Conservation (phyloP, 2,329 filamentous ascomycete species). For the Hymenoscyphus linearis region DNA sequence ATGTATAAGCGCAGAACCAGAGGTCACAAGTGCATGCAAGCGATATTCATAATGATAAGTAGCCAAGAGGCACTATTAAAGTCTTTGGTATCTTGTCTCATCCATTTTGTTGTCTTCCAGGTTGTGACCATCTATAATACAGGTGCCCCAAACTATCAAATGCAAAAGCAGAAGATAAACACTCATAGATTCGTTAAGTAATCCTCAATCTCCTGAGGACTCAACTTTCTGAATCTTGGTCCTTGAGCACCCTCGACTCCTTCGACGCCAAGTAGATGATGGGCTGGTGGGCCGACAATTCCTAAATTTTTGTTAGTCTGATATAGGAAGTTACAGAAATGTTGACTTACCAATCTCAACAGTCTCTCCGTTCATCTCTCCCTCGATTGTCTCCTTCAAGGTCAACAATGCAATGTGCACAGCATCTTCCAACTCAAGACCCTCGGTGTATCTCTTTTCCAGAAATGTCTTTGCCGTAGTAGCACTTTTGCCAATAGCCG, state of each 20-base stretch:
- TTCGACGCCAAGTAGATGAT: slow-evolving; percentile 87
- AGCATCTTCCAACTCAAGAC: slow-evolving; percentile 92
- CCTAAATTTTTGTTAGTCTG: slow-evolving; percentile 46
- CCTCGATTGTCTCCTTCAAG: slow-evolving; percentile 98
- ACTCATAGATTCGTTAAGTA: slow-evolving; percentile 91
- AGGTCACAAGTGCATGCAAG: not conserved
- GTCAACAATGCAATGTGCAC: slow-evolving; percentile 97
- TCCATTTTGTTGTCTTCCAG: slow-evolving; percentile 28
- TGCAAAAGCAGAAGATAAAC: slow-evolving; percentile 18
- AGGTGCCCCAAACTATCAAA: slow-evolving; percentile 23
- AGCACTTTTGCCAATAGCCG: slow-evolving; percentile 96
- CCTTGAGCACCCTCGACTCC: slow-evolving; percentile 80
- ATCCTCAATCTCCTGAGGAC: slow-evolving; percentile 97
- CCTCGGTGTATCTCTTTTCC: slow-evolving; percentile 98
- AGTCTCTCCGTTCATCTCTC: slow-evolving; percentile 97
- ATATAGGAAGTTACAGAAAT: not conserved
- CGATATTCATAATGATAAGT: not conserved
- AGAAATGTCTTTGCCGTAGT: slow-evolving; percentile 98
- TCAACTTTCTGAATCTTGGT: slow-evolving; percentile 89
- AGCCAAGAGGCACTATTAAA: not conserved
- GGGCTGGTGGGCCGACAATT: slow-evolving; percentile 90
- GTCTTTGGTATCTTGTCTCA: slow-evolving; percentile 27
- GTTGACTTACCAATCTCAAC: slow-evolving; percentile 84
- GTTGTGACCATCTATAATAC: slow-evolving; percentile 36
- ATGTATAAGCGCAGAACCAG: not conserved